These are phyloP conservation scores for Azolla pinnata DNA, from an alignment of 75 land plant species.

Conservation along the genomic window DNA sequence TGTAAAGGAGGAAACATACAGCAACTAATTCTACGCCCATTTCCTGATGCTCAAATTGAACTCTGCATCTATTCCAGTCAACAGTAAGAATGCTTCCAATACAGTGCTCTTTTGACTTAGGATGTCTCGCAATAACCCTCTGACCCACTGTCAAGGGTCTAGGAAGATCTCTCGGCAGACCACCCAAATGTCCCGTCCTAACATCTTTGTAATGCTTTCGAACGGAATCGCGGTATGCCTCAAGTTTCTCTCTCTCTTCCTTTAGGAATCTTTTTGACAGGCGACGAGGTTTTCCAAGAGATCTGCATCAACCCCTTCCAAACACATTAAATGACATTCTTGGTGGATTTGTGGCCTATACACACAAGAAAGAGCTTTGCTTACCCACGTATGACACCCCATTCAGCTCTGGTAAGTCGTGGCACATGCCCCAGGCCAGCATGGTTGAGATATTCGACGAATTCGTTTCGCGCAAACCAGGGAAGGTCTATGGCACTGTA, in stretches of 20 bases:
- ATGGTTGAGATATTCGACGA: constrained; percentile 92
- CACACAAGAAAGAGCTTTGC: background rate
- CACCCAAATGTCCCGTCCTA: constrained; percentile 52
- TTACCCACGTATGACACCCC: constrained; percentile 96
- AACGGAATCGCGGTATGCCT: constrained; percentile 65
- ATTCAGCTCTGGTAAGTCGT: constrained; percentile 84
- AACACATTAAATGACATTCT: no score
- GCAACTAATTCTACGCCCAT: constrained; percentile 80
- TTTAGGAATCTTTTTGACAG: constrained; percentile 61
- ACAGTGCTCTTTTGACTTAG: constrained; percentile 62
- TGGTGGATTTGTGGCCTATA: no score
- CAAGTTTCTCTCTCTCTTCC: constrained; percentile 71
- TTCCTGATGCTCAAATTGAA: constrained; percentile 78
- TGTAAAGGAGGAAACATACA: constrained; percentile 22
- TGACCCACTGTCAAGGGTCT: constrained; percentile 82
- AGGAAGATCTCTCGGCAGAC: constrained; percentile 75
- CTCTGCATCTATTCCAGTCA: constrained; percentile 56
- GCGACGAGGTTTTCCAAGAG: constrained; percentile 89
- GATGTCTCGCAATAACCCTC: constrained; percentile 79
- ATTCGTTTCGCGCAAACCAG: constrained; percentile 88
- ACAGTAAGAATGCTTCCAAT: constrained; percentile 83
- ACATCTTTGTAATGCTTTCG: constrained; percentile 60
- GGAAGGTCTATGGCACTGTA: constrained; percentile 98
- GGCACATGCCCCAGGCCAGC: constrained; percentile 79
- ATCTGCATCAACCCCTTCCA: no score